Conservation (phyloP, 2,329 filamentous ascomycete genomes). For the Colletotrichum trifolii region DNA sequence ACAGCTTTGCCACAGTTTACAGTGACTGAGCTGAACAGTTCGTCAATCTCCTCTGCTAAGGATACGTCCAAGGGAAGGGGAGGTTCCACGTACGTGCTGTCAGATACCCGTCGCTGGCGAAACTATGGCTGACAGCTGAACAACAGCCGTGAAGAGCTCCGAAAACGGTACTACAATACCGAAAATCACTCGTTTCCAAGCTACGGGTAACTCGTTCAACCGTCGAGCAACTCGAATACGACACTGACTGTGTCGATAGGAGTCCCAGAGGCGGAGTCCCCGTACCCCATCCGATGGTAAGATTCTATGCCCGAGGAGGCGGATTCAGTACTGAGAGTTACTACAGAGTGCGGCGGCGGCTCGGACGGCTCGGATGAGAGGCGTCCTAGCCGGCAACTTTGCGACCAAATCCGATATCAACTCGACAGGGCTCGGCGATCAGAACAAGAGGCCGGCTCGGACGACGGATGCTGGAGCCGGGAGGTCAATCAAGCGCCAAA, state of each 20-base stretch:
- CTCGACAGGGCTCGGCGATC: background rate
- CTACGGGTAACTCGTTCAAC: constrained; percentile 25
- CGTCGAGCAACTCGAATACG: background rate
- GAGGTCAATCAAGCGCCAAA: constrained; percentile 29
- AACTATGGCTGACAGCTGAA: constrained; percentile 1
- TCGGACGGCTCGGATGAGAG: background rate
- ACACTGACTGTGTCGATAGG: constrained; percentile 17
- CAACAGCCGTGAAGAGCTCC: constrained; percentile 14
- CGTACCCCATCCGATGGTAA: constrained; percentile 31
- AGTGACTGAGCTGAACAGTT: too few relatives aligned
- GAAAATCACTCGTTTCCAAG: constrained; percentile 21
- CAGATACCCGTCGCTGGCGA: background rate
- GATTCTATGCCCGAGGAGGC: background rate
- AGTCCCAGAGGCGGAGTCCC: constrained; percentile 31
- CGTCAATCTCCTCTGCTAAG: background rate
- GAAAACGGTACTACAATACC: constrained; percentile 17
- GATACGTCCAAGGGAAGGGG: background rate
- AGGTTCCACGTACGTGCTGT: constrained; percentile 7
- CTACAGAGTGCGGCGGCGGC: background rate
- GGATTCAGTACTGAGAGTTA: background rate
- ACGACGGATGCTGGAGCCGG: constrained; percentile 7
- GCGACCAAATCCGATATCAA: constrained; percentile 3
- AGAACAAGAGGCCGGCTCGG: constrained; percentile 16
- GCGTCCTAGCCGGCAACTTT: background rate
- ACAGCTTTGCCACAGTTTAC: too few relatives aligned